phyloP scores from a whole-genome alignment of 257 asterid species.

The Verbena officinalis region DNA sequence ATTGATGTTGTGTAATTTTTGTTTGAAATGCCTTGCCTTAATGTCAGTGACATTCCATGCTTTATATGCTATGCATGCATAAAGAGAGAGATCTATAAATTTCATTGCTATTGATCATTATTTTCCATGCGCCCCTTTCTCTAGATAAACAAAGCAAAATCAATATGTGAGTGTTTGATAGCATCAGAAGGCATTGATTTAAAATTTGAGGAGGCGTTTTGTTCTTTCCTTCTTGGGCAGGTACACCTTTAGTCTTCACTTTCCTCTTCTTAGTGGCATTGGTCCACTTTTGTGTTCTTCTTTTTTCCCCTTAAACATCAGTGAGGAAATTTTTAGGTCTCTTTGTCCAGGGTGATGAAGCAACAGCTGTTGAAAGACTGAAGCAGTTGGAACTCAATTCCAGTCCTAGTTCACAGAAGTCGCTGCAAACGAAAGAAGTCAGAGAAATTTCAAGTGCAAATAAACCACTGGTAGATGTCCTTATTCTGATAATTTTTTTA shows the following conservation, averaged over 20 bases:
- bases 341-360: constrained; percentile 77
- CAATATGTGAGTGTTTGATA: constrained; percentile 79
- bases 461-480: constrained; percentile 67
- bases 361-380: constrained; percentile 73
- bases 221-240: constrained; percentile 96
- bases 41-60: constrained; percentile 9
- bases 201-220: constrained; percentile 93
- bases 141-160: constrained; percentile 79
- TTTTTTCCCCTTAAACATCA: constrained; percentile 6
- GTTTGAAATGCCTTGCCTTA: constrained; percentile 12
- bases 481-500: constrained; percentile 23
- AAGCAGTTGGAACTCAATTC: constrained; percentile 65
- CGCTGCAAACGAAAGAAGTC: constrained; percentile 57
- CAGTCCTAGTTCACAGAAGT: constrained; percentile 51
- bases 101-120: constrained; percentile 24
- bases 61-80: constrained; percentile 15
- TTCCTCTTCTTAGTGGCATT: constrained; percentile 24
- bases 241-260: constrained; percentile 42
- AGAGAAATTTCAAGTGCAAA: constrained; percentile 56
- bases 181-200: constrained; percentile 90
- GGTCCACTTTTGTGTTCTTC: not conserved
- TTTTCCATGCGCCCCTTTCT: constrained; percentile 30
- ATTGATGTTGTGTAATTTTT: not conserved
- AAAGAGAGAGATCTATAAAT: constrained; percentile 2
- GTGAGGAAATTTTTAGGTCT: constrained; percentile 23